Conservation (phyloP, 805 yeast genomes). For the Candida jianshihensis region DNA sequence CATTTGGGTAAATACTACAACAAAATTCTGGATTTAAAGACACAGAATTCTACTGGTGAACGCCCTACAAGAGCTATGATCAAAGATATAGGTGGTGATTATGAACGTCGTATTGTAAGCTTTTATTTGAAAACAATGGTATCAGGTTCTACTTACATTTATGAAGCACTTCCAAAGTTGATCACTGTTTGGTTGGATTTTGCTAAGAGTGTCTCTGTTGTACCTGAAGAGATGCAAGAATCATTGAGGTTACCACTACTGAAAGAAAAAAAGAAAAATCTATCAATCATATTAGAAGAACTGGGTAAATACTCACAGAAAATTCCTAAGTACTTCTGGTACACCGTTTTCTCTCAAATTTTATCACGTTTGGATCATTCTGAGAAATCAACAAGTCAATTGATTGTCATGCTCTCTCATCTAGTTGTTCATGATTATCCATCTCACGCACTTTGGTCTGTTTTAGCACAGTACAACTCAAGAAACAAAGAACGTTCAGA, state of each 20-base stretch:
- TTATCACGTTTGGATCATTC: slow-evolving; percentile 70
- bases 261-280: slow-evolving; percentile 27
- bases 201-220: slow-evolving; percentile 27
- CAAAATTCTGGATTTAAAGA: slow-evolving; percentile 65
- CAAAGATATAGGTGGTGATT: slow-evolving; percentile 37
- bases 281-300: slow-evolving; percentile 42
- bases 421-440: slow-evolving; percentile 63
- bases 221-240: slow-evolving; percentile 14
- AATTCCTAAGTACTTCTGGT: slow-evolving; percentile 61
- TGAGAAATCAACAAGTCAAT: slow-evolving; percentile 45
- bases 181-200: slow-evolving; percentile 89
- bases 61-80: slow-evolving; percentile 17
- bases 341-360: slow-evolving; percentile 78
- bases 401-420: slow-evolving; percentile 52
- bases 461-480: slow-evolving; percentile 64
- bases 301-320: slow-evolving; percentile 36
- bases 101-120: slow-evolving; percentile 48
- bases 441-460: slow-evolving; percentile 78
- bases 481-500: slow-evolving; percentile 36
- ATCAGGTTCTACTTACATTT: slow-evolving; percentile 57
- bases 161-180: slow-evolving; percentile 85
- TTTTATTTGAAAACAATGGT: slow-evolving; percentile 54
- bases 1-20: slow-evolving; percentile 74
- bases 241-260: slow-evolving; percentile 6
- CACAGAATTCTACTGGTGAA: slow-evolving; percentile 3